These are phyloP conservation scores for Brassica balearica DNA, from an alignment of 441 rosid genomes.

Conservation along the genomic window DNA sequence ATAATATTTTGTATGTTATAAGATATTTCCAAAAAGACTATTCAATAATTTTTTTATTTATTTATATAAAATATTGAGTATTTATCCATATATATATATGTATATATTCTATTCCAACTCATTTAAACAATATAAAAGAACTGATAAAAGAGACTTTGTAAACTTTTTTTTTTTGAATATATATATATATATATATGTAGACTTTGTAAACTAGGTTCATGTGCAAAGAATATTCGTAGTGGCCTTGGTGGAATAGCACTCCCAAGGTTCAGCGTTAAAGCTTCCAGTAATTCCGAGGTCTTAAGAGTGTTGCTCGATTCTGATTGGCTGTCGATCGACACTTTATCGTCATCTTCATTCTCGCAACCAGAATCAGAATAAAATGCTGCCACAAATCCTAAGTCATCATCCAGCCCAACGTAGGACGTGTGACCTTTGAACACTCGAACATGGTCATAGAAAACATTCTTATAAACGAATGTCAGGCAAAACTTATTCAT, in stretches of 20 bases:
- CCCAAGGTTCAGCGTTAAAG: background rate
- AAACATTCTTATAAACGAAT: too few species aligned
- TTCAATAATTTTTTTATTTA: too few species aligned
- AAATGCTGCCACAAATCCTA: background rate
- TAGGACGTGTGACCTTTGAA: background rate
- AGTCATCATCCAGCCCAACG: background rate
- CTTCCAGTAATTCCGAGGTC: background rate
- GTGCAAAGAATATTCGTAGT: background rate
- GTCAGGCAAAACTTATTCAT: background rate
- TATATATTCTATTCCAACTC: too few species aligned
- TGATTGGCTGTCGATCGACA: background rate
- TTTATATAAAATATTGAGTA: too few species aligned
- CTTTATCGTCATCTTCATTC: background rate
- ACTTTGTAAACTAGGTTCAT: too few species aligned
- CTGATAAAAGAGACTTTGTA: too few species aligned
- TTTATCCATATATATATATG: too few species aligned
- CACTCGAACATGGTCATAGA: background rate
- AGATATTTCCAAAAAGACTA: too few species aligned
- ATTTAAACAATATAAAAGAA: too few species aligned
- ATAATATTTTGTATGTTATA: too few species aligned
- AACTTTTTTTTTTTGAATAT: too few species aligned
- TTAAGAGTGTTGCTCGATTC: background rate
- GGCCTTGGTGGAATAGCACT: background rate
- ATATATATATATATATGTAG: too few species aligned
- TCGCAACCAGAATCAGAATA: background rate